Evolutionary conservation across 2,329 filamentous ascomycete genomes (phyloP).

Genomic region (Aspergillus pseudoviridinutans): DNA sequence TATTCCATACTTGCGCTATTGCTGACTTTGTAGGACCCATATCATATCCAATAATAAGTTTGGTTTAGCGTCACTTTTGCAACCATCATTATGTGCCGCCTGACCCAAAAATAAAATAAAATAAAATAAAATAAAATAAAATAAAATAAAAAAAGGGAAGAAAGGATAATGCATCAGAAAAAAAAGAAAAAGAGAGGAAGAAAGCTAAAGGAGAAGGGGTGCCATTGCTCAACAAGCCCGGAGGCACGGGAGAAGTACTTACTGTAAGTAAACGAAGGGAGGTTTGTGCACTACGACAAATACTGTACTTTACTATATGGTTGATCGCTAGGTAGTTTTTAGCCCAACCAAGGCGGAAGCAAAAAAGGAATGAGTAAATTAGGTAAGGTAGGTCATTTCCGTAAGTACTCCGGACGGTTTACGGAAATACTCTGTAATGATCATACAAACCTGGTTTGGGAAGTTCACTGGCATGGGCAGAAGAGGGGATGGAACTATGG

Average conservation of each 20-base stretch:
- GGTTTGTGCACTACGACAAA: constrained; percentile 18
- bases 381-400: constrained; percentile 11
- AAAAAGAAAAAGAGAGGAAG: constrained; percentile 4
- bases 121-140: constrained; percentile 4
- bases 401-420: neutral
- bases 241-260: constrained; percentile 12
- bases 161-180: neutral
- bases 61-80: constrained; percentile 28
- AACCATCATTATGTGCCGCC: constrained; percentile 21
- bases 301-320: constrained; percentile 10
- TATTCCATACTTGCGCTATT: constrained; percentile 2
- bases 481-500: constrained; percentile 4
- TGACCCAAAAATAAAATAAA: too few species aligned
- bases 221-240: constrained; percentile 20
- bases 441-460: neutral
- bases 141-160: neutral
- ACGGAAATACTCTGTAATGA: constrained; percentile 4
- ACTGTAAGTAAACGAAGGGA: constrained; percentile 11
- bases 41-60: constrained; percentile 34
- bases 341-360: constrained; percentile 21
- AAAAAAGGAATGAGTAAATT: constrained; percentile 24
- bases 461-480: neutral
- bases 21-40: constrained; percentile 26
- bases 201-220: constrained; percentile 18
- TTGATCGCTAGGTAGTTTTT: constrained; percentile 26